Evolutionary conservation across 1,139 yeast species (phyloP).

Genomic region (Eremothecium coryli): DNA sequence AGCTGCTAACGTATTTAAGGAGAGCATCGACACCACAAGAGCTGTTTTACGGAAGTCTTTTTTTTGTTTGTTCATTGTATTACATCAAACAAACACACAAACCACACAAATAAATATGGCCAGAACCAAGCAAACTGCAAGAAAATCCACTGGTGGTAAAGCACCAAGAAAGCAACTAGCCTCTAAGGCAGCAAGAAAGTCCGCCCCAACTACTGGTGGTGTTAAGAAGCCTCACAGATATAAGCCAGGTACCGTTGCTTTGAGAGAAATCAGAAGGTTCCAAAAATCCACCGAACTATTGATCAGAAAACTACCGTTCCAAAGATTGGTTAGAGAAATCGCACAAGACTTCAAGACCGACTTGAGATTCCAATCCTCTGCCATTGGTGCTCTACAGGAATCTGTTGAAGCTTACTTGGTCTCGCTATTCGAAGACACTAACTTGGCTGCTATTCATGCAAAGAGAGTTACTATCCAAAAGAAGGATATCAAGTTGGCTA

Average conservation of each 20-base stretch:
- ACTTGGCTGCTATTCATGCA: slow-evolving; percentile 98
- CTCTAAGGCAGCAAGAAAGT: slow-evolving; percentile 98
- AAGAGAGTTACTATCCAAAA: slow-evolving; percentile 99
- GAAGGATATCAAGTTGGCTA: slow-evolving; percentile 98
- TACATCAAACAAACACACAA: slow-evolving; percentile 5
- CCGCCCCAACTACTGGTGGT: slow-evolving; percentile 97
- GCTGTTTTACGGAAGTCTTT: no score
- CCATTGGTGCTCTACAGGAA: slow-evolving; percentile 98
- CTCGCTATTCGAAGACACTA: slow-evolving; percentile 89
- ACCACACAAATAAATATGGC: slow-evolving; percentile 55
- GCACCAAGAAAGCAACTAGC: slow-evolving; percentile 99
- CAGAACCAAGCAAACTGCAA: slow-evolving; percentile 97
- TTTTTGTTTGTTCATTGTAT: not conserved
- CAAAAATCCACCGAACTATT: slow-evolving; percentile 95
- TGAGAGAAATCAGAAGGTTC: slow-evolving; percentile 98
- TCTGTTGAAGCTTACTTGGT: slow-evolving; percentile 96
- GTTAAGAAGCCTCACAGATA: slow-evolving; percentile 99
- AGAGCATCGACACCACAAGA: no score
- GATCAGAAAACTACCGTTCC: slow-evolving; percentile 97
- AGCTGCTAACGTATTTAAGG: no score
- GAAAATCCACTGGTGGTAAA: slow-evolving; percentile 99
- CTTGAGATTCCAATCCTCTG: slow-evolving; percentile 96
- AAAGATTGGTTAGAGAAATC: slow-evolving; percentile 95
- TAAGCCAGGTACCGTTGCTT: slow-evolving; percentile 99
- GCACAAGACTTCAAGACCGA: slow-evolving; percentile 98